Conservation (phyloP, 306 rosid genomes). For the Canavalia ensiformis region DNA sequence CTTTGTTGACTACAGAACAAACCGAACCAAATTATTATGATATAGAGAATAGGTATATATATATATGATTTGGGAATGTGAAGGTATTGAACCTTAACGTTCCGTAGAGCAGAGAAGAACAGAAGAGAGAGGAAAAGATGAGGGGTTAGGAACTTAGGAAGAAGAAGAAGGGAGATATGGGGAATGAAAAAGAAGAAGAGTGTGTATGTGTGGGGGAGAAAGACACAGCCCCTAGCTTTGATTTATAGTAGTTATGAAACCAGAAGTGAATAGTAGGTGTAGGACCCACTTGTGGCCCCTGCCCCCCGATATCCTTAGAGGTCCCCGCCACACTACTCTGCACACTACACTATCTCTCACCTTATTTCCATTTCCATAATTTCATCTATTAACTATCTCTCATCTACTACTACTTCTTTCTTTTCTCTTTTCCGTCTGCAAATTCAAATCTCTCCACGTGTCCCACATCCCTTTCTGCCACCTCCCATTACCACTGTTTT, state of each 20-base stretch:
- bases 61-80: neutral
- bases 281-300: constrained; percentile 49
- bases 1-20: constrained; percentile 45
- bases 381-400: too few species aligned
- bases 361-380: neutral
- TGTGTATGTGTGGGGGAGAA: constrained; percentile 54
- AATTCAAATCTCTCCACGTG: constrained; percentile 46
- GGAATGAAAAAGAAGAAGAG: neutral
- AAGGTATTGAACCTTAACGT: neutral
- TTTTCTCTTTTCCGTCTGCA: constrained; percentile 4
- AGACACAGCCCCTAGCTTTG: constrained; percentile 17
- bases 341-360: neutral
- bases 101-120: neutral
- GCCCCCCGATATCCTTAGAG: constrained; percentile 53
- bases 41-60: neutral
- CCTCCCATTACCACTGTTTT: neutral
- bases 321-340: constrained; percentile 56
- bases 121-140: neutral
- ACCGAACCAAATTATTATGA: neutral
- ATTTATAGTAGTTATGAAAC: constrained; percentile 63
- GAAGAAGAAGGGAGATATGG: neutral
- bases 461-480: constrained; percentile 48
- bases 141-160: neutral
- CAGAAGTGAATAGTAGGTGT: neutral
- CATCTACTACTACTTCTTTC: neutral